A percentile compares a stretch with the other conserved stretches of the same genome.
phyloP scores from a whole-genome alignment of 1,284 basidiomycete species.

The Ceratobasidium sp. region DNA sequence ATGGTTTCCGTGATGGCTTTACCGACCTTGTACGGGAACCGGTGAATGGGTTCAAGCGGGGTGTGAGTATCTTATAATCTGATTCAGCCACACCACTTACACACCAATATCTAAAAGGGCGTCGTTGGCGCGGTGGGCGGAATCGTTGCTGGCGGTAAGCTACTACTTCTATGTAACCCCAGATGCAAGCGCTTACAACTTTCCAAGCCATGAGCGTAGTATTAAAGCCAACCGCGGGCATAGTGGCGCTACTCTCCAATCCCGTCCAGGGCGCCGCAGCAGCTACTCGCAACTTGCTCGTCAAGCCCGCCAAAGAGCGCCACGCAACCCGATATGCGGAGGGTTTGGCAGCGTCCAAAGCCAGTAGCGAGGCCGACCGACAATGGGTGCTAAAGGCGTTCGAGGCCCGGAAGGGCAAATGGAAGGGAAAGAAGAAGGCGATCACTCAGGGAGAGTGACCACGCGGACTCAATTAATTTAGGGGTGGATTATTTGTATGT shows the following conservation, averaged over 20 bases:
- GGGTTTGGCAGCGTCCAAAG: conserved; percentile 56
- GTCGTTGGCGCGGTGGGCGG: conserved; percentile 63
- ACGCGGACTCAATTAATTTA: neutral
- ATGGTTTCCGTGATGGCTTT: conserved; percentile 64
- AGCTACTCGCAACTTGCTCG: conserved; percentile 54
- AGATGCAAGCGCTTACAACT: conserved; percentile 2
- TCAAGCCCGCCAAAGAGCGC: conserved; percentile 54
- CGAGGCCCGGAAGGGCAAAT: conserved; percentile 54
- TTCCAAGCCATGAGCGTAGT: conserved; percentile 11
- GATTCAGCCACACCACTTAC: neutral
- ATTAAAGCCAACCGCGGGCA: conserved; percentile 52
- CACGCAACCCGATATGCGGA: conserved; percentile 57
- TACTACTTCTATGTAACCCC: neutral
- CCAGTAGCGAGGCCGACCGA: conserved; percentile 55
- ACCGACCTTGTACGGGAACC: conserved; percentile 65
- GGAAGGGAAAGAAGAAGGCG: conserved; percentile 54
- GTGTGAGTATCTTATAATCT: conserved; percentile 50
- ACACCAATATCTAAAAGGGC: conserved; percentile 46
- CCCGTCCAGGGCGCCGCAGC: conserved; percentile 60
- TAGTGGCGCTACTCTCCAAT: conserved; percentile 58
- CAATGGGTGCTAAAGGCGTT: conserved; percentile 57
- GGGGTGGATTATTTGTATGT: neutral
- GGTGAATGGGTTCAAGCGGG: conserved; percentile 61
- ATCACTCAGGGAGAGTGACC: neutral
- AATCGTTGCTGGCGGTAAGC: conserved; percentile 61